A percentile compares a stretch with the other conserved stretches of the same genome.
These are phyloP conservation scores for Austroboletus olivaceoglutinosus DNA, from an alignment of 1,284 basidiomycete genomes.

Conservation along the genomic window DNA sequence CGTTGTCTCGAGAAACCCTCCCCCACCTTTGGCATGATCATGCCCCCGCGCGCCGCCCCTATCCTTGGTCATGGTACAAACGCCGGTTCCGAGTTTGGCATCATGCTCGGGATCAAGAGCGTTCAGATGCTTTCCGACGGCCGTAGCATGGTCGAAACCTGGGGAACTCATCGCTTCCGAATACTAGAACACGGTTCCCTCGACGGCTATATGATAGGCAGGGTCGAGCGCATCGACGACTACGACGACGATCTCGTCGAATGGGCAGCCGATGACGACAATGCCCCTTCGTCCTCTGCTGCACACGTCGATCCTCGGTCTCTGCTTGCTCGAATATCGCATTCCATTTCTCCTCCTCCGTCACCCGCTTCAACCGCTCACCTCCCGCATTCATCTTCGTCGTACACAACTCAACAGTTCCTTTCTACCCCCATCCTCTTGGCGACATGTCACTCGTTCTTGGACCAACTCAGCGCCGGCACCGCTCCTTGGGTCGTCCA, in stretches of 20 bases:
- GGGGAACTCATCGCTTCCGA: slow-evolving; percentile 82
- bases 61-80: slow-evolving; percentile 37
- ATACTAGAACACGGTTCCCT: slow-evolving; percentile 77
- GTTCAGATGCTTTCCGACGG: slow-evolving; percentile 90
- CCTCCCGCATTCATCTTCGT: slow-evolving; percentile 11
- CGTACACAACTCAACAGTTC: slow-evolving; percentile 19
- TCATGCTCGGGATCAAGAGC: slow-evolving; percentile 86
- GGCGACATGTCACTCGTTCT: slow-evolving; percentile 73
- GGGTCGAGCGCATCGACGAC: slow-evolving; percentile 67
- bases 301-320: slow-evolving; percentile 10
- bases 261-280: slow-evolving; percentile 21
- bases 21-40: slow-evolving; percentile 89
- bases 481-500: slow-evolving; percentile 91
- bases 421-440: slow-evolving; percentile 72
- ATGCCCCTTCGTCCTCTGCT: slow-evolving; percentile 12
- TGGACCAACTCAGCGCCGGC: slow-evolving; percentile 76
- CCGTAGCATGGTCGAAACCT: slow-evolving; percentile 84
- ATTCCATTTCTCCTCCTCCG: slow-evolving; percentile 9
- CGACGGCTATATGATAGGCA: slow-evolving; percentile 88
- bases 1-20: slow-evolving; percentile 77
- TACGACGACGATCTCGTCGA: slow-evolving; percentile 45
- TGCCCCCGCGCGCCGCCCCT: slow-evolving; percentile 47
- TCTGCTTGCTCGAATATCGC: slow-evolving; percentile 13
- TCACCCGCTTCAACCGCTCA: slow-evolving; percentile 1
- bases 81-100: slow-evolving; percentile 77